Conservation (phyloP, 1,139 yeast species). For the Geotrichum restrictum region DNA sequence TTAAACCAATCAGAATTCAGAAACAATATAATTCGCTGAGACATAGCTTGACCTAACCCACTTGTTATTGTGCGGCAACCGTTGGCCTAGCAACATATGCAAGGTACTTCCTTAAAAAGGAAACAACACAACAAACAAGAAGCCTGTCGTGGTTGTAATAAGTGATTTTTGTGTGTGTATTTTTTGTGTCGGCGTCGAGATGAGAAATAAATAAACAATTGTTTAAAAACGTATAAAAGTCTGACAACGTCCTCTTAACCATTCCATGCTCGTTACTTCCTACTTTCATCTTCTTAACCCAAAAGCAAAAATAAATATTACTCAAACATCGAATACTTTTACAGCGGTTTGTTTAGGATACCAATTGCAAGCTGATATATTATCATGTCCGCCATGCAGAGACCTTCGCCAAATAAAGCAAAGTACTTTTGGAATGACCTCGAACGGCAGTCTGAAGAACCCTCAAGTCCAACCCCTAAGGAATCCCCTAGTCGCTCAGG, state of each 20-base stretch:
- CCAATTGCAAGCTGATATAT: too few relatives aligned
- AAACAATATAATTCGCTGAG: too few relatives aligned
- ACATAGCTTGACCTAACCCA: too few relatives aligned
- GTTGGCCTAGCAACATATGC: constrained; percentile 9
- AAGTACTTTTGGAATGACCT: constrained; percentile 13
- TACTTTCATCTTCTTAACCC: neutral
- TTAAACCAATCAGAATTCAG: too few relatives aligned
- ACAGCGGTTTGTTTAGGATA: too few relatives aligned
- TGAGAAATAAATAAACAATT: too few relatives aligned
- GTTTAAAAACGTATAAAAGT: neutral
- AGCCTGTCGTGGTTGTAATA: too few relatives aligned
- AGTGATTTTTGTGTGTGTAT: neutral
- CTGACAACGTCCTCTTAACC: neutral
- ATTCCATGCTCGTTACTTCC: neutral
- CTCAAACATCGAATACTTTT: too few relatives aligned
- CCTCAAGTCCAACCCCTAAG: neutral
- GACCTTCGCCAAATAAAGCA: constrained; percentile 6
- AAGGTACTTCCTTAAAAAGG: neutral
- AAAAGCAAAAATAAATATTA: neutral
- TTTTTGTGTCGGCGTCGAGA: too few relatives aligned
- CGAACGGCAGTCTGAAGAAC: constrained; percentile 4
- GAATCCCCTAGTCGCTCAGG: neutral
- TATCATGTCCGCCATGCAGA: neutral
- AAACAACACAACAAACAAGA: neutral
- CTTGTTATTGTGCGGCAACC: too few relatives aligned